Evolutionary conservation across 1,139 yeast genomes (phyloP), one percentile per base, ranked within the genome.

Genomic region (Debaryomyces subglobosus): DNA sequence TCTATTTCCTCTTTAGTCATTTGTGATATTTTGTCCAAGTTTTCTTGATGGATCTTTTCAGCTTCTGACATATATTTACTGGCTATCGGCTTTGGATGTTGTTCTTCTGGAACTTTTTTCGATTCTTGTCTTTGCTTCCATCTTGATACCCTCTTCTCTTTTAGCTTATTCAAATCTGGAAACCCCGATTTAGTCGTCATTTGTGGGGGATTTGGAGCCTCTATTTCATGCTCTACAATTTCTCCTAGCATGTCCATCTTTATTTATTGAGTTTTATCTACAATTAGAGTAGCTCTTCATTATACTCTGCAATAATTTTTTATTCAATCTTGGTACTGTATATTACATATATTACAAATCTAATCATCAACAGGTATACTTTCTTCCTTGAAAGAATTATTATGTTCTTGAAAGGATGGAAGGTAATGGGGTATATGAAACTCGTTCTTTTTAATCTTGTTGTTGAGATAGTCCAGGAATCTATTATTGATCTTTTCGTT

Each of bases 11-110:
- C 85, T 2, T 74, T 75, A 2, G 86, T 72, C 95, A 92, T 86
- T 13, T 68, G 63, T 21, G 84, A 69, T 49, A 94, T 65, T 44
- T 77, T 73, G 39, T 82, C 81, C 54, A 87, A 63, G 64, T 92
- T 92, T 60, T 92, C 97, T 49, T 78, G 64, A 63, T 89, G 94
- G 32, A 92, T 89, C 60, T 80, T 78, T 56, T 86, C 92, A 1
- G 85, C 81, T 57, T 89, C 96, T 0, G 81, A 61, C 35, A 72
- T 25, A 16, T 46, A 48, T 45, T 53, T 25, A 16, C 43, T 38
- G 10, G 39, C 7, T 9, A 18, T 32, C 20, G 39, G 18, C 27
- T 32, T 8, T 35, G 33, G 25, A 34, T 15, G 13, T 27, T 32
- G 34, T 29, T 32, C 21, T 5, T 13, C 21, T 21, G 29, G 43